These are phyloP conservation scores for Ascomycota sp. DNA, from an alignment of 2,329 filamentous ascomycete species.

Conservation along the genomic window DNA sequence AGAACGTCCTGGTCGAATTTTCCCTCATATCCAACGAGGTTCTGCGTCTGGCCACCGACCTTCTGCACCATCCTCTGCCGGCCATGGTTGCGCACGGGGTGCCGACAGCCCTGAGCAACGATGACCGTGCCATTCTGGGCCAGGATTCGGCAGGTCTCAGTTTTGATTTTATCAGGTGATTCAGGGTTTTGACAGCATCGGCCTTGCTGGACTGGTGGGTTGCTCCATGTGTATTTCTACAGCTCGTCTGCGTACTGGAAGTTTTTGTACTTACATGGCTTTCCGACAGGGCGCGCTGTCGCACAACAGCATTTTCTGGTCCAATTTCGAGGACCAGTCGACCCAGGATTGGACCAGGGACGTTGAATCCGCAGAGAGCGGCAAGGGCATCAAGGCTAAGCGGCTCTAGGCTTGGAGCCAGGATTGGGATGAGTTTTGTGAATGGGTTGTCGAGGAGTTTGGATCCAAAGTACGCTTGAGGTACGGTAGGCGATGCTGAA, in stretches of 20 bases:
- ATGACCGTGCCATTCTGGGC: not conserved
- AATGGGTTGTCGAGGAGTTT: not conserved
- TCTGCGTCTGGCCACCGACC: not conserved
- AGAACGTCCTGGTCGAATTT: not conserved
- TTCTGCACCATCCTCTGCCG: not conserved
- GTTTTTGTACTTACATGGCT: not conserved
- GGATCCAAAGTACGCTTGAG: too few relatives aligned
- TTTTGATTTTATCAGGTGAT: constrained; percentile 1
- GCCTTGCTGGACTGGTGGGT: not conserved
- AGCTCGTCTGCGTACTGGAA: too few relatives aligned
- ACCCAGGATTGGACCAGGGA: not conserved
- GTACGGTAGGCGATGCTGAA: too few relatives aligned
- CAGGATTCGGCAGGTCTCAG: not conserved
- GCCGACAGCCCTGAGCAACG: not conserved
- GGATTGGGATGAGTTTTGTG: not conserved
- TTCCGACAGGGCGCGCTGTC: not conserved
- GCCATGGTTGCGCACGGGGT: constrained; percentile 1
- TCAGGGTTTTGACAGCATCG: not conserved
- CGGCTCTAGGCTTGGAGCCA: not conserved
- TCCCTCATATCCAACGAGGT: not conserved
- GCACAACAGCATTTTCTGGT: not conserved
- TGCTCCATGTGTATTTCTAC: not conserved
- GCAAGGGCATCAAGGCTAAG: not conserved
- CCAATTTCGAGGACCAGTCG: not conserved
- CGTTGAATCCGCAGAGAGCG: not conserved